Evolutionary conservation across 2,329 filamentous ascomycete genomes (phyloP).

Genomic region (Pseudogymnoascus sp.): DNA sequence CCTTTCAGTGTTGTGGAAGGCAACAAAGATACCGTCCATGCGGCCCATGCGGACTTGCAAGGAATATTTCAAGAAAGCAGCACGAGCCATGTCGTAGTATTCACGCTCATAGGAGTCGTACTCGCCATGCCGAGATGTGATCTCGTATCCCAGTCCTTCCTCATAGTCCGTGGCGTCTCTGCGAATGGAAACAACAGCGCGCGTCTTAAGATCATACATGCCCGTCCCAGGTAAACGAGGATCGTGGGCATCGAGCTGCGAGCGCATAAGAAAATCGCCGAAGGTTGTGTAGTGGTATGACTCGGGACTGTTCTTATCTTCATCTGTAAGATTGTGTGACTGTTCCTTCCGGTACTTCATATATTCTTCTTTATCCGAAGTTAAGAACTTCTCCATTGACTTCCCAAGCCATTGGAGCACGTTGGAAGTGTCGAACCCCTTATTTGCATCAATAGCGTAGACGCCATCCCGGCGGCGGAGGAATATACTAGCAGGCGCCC

Average conservation of each 20-base stretch:
- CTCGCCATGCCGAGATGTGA: constrained; percentile 64
- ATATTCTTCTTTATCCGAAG: constrained; percentile 72
- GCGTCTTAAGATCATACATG: constrained; percentile 93
- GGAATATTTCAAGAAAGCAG: constrained; percentile 93
- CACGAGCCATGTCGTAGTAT: constrained; percentile 92
- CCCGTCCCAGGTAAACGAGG: constrained; percentile 78
- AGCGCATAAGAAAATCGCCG: constrained; percentile 87
- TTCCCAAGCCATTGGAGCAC: constrained; percentile 88
- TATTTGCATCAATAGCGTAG: constrained; percentile 95
- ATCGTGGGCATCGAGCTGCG: constrained; percentile 88
- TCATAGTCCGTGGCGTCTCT: constrained; percentile 73
- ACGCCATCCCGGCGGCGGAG: constrained; percentile 67
- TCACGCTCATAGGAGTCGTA: constrained; percentile 94
- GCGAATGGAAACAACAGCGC: constrained; percentile 83
- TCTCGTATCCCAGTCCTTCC: constrained; percentile 78
- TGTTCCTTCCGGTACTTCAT: constrained; percentile 71
- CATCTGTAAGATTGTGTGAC: constrained; percentile 61
- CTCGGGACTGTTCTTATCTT: constrained; percentile 65
- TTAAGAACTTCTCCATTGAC: constrained; percentile 93
- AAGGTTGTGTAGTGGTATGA: constrained; percentile 81
- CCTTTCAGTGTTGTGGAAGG: constrained; percentile 87
- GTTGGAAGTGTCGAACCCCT: constrained; percentile 77
- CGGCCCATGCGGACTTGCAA: constrained; percentile 93
- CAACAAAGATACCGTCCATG: constrained; percentile 98
- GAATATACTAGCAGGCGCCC: constrained; percentile 72